Percentiles rank a stretch among this genome's conserved stretches.
phyloP scores from a whole-genome alignment of 139 green algal species.

The Chlorella sorokiniana region DNA sequence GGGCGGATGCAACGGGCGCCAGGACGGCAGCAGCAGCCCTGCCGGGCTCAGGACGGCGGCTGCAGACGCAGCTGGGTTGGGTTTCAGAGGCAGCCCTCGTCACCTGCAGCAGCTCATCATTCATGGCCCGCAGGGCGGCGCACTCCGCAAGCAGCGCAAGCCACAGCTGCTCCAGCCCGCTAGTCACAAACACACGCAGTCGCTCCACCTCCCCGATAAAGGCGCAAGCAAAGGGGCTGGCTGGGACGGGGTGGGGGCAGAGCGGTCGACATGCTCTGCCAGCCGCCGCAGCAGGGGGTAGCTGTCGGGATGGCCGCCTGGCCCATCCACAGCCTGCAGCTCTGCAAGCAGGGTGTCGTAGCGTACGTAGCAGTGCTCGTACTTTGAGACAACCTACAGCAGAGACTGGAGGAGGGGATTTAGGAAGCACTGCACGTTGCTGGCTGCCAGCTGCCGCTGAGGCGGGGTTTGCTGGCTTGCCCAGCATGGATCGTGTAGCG shows the following conservation, averaged over 20 bases:
- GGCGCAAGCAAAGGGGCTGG: constrained; percentile 13
- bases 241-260: not conserved
- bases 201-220: constrained; percentile 38
- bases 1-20: no score
- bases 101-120: constrained; percentile 9
- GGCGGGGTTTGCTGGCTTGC: no score
- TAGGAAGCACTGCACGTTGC: no score
- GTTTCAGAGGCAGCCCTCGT: not conserved
- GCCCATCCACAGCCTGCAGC: constrained; percentile 6
- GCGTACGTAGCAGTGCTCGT: constrained; percentile 41
- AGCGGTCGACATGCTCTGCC: no score
- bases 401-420: not conserved
- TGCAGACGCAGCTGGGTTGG: not conserved
- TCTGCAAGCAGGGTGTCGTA: constrained; percentile 30
- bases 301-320: not conserved
- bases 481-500: no score
- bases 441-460: no score
- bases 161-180: constrained; percentile 47
- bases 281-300: not conserved
- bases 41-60: no score
- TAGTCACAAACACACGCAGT: constrained; percentile 32
- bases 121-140: not conserved
- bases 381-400: constrained; percentile 29
- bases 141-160: constrained; percentile 35
- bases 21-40: no score